Conservation (phyloP, 345 rosid genomes). For the Geranium brycei region DNA sequence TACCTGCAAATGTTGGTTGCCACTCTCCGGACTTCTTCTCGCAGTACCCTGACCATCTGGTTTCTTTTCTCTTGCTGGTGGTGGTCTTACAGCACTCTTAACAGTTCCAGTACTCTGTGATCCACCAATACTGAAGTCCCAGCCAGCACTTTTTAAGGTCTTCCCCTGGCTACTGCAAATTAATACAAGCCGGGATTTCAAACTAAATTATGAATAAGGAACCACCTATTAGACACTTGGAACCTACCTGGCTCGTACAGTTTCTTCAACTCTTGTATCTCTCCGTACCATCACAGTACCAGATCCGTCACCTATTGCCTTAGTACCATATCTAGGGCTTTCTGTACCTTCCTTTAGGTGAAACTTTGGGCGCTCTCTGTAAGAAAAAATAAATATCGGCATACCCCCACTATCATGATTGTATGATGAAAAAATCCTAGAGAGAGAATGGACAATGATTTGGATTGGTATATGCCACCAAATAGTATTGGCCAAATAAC, state of each 20-base stretch:
- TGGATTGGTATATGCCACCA: not conserved
- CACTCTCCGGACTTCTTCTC: slow-evolving; percentile 37
- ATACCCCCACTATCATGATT: too few species aligned
- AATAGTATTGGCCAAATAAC: not conserved
- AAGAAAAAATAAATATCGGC: slow-evolving; percentile 6
- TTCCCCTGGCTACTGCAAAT: slow-evolving; percentile 51
- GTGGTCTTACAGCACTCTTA: slow-evolving; percentile 56
- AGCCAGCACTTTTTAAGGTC: slow-evolving; percentile 61
- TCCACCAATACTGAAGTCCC: slow-evolving; percentile 98
- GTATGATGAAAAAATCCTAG: too few species aligned
- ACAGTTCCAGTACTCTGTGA: slow-evolving; percentile 59
- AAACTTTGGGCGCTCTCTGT: slow-evolving; percentile 88
- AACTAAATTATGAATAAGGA: slow-evolving; percentile 9
- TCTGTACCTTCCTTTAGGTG: slow-evolving; percentile 55
- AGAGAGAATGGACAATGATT: not conserved
- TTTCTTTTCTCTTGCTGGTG: slow-evolving; percentile 77
- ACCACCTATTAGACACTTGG: slow-evolving; percentile 10
- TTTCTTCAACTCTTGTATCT: slow-evolving; percentile 61
- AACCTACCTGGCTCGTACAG: slow-evolving; percentile 55
- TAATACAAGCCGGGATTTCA: slow-evolving; percentile 12
- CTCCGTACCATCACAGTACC: slow-evolving; percentile 66
- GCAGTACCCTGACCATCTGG: slow-evolving; percentile 48
- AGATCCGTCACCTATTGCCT: slow-evolving; percentile 37
- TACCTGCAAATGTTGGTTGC: slow-evolving; percentile 31
- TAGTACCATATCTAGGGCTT: slow-evolving; percentile 31